A percentile compares a stretch with the other conserved stretches of the same genome.
phyloP scores from a whole-genome alignment of 2,329 filamentous ascomycete species.

The Nectriaceae sp. region DNA sequence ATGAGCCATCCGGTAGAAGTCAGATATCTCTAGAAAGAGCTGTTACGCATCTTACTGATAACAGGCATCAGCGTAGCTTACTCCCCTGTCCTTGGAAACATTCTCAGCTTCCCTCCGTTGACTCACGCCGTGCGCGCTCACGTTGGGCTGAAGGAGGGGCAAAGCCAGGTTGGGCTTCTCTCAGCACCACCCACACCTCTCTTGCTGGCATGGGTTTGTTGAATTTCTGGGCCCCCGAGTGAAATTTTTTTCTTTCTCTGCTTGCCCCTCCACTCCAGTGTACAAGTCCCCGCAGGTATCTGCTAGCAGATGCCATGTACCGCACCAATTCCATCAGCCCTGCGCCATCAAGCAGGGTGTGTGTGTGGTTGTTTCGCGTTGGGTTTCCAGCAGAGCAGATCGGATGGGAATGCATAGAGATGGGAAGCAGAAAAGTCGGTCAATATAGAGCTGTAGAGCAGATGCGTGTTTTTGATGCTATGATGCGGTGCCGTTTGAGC shows the following conservation, averaged over 20 bases:
- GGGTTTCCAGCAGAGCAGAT: no score
- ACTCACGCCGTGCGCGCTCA: slow-evolving; percentile 27
- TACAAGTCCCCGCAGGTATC: slow-evolving; percentile 27
- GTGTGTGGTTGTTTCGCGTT: background rate
- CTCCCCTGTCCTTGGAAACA: background rate
- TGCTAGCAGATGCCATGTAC: slow-evolving; percentile 33
- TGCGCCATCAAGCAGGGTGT: background rate
- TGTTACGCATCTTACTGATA: background rate
- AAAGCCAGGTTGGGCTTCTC: slow-evolving; percentile 23
- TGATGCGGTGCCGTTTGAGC: no score
- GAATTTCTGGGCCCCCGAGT: no score
- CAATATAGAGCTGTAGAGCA: background rate
- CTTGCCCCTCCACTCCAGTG: slow-evolving; percentile 15
- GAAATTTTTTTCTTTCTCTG: slow-evolving; percentile 25
- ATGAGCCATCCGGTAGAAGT: background rate
- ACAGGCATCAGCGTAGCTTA: background rate
- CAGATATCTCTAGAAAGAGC: background rate
- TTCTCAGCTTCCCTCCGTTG: no score
- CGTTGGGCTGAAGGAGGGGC: slow-evolving; percentile 32
- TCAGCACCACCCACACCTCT: slow-evolving; percentile 2
- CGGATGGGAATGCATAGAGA: background rate
- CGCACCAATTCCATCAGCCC: slow-evolving; percentile 13
- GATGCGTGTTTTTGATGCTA: background rate
- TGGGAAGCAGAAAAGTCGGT: background rate
- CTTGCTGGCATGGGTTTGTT: no score